Evolutionary conservation across 805 yeast genomes (phyloP), one percentile per base, ranked within the genome.

Genomic region (Komagataella ulmi): DNA sequence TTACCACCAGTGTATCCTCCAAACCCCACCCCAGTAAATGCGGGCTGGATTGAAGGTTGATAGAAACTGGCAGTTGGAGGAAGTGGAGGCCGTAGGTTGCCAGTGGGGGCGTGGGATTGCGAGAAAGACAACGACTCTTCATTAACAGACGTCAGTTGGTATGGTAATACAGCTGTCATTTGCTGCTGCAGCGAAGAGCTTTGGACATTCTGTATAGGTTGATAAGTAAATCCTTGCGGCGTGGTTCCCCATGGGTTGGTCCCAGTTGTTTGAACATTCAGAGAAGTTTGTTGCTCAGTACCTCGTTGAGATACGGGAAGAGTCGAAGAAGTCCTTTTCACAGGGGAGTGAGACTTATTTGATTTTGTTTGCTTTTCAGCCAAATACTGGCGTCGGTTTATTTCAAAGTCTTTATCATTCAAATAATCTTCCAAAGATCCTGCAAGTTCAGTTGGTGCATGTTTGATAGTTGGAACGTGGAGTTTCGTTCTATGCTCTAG

Each of bases 381-480:
- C 55, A 88, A 66, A 60, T 85, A 88, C 61, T 86, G 95, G 54
- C 81, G 71, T 64, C 95, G 77, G 63, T 87, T 88, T 7, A 70
- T 67, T 58, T 88, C 96, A 66, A 88, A 88, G 58, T 83, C 82
- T 7, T 90, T 88, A 62, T 91, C 97, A 57, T 82, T 77, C 57
- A 93, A 70, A 65, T 91, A 95, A 58, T 90, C 97, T 62, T 88
- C 93, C 55, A 93, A 76, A 12, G 95, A 83, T 40, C 81, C 76
- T 3, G 96, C 85, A 56, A 93, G 74, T 23, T 96, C 93, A 2
- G 97, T 90, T 19, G 97, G 97, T 1, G 98, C 98, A 67, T 93
- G 99, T 63, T 88, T 88, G 55, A 93, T 90, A 12, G 96, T 90
- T 44, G 99, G 99, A 40, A 93, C 96, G 60, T 84, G 90, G 57